Evolutionary conservation across 2,329 filamentous ascomycete species (phyloP).

Genomic region (Ophiocordyceps unilateralis): DNA sequence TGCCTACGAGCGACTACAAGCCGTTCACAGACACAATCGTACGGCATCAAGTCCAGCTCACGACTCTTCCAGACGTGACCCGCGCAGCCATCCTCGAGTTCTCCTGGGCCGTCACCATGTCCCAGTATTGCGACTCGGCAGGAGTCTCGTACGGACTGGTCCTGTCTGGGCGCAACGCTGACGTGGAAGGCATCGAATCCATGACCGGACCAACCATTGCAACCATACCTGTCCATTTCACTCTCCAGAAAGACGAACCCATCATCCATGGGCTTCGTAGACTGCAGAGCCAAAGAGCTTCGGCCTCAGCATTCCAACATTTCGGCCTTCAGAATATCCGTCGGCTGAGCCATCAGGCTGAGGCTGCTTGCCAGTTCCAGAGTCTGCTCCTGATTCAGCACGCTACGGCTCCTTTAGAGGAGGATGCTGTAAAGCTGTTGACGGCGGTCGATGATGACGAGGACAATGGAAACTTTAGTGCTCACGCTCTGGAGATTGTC

Average conservation of each 20-base stretch:
- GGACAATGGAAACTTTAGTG: conserved; percentile 1
- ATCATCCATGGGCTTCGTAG: background rate
- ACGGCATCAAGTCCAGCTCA: background rate
- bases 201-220: conserved; percentile 2
- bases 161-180: conserved; percentile 1
- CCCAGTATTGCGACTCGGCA: conserved; percentile 1
- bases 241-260: background rate
- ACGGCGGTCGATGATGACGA: background rate
- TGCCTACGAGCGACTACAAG: conserved; percentile 1
- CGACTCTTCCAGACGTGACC: background rate
- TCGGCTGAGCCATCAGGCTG: conserved; percentile 29
- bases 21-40: background rate
- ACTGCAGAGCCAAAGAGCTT: background rate
- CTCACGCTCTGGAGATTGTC: conserved; percentile 1
- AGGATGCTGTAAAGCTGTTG: background rate
- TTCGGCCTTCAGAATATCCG: conserved; percentile 38
- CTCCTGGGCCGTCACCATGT: background rate
- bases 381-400: conserved; percentile 8
- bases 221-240: background rate
- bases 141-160: conserved; percentile 1
- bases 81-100: background rate
- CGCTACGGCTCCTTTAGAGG: background rate
- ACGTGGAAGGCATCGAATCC: conserved; percentile 1
- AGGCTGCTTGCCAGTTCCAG: conserved; percentile 33
- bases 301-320: conserved; percentile 25